Evolutionary conservation across 164 flowering plant genomes (phyloP), one percentile per base, ranked within the genome.

Genomic region (Piper longum): DNA sequence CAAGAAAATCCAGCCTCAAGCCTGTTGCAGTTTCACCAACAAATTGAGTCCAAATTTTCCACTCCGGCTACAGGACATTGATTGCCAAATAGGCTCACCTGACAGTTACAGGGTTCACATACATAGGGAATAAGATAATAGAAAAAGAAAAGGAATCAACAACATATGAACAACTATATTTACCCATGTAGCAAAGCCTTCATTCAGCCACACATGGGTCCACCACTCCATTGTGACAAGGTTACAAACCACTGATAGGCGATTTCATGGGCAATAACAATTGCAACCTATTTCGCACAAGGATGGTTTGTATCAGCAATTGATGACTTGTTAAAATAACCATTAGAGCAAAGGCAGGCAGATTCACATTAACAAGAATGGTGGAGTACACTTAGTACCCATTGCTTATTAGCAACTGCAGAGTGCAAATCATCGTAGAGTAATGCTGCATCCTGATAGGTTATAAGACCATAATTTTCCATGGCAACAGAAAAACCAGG

Each of bases 211-310:
- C 57, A 95, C 77, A 73, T 95, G 93, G 1, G 96, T 91, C 99
- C 99, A 95, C 99, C 99, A 95, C 62, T 95, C 99, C 99, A 95
- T 95, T 4, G 99, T 95, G 41, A 95, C 99, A 71, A 95, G 99
- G 79, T 95, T 95, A 44, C 99, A 97, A 78, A 95, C 99, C 99
- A 95, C 65, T 95, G 99, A 62, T 95, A 97, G 7, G 97, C 97
- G 66, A 95, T 78, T 72, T 95, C 99, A 82, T 95, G 99, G 41
- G 99, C 96, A 42, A 95, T 97, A 45, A 86, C 91, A 66, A 80
- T 80, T 17, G 99, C 89, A 71, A 91, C 87, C 97, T 95, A 74
- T 59, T 64, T 39, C 72, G n/a, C 69, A 71, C 26, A 56, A 61
- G 56, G 26, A 16, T 16, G 59, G 4, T 3, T 56, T 55, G 57